These are phyloP conservation scores for Rubia occidens DNA, from an alignment of 305 asterid species.

Conservation along the genomic window DNA sequence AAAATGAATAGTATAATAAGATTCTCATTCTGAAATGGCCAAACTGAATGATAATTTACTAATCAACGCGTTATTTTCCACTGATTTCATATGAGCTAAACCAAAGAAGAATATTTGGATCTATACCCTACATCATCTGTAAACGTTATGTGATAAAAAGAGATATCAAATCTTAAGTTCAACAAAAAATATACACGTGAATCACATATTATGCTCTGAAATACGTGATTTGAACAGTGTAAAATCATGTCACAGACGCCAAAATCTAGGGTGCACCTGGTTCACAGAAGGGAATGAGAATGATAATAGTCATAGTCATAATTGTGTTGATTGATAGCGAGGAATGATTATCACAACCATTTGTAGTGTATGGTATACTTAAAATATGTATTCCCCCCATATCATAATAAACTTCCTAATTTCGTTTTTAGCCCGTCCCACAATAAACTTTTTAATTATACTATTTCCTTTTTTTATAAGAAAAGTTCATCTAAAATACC, in stretches of 20 bases:
- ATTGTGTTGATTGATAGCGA: neutral
- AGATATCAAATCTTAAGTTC: neutral
- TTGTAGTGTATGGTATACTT: neutral
- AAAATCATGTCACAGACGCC: neutral
- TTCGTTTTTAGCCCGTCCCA: neutral
- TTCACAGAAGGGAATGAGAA: neutral
- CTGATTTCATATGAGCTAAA: neutral
- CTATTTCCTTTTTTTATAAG: too few species aligned
- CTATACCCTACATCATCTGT: neutral
- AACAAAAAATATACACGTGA: neutral
- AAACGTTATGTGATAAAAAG: neutral
- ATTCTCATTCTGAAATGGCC: neutral
- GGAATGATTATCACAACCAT: neutral
- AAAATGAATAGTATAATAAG: neutral
- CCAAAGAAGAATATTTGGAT: neutral
- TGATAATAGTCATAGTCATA: neutral
- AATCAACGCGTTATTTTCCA: neutral
- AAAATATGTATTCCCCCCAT: too few species aligned
- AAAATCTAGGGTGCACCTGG: neutral
- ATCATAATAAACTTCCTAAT: too few species aligned
- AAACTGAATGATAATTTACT: neutral
- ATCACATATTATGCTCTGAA: neutral
- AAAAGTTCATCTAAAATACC: too few species aligned
- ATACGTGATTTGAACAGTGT: neutral
- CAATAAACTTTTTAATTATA: too few species aligned